Evolutionary conservation across 352 stramenopile species (phyloP), one percentile per base, ranked within the genome.

Genomic region (Phytophthora parvispora): DNA sequence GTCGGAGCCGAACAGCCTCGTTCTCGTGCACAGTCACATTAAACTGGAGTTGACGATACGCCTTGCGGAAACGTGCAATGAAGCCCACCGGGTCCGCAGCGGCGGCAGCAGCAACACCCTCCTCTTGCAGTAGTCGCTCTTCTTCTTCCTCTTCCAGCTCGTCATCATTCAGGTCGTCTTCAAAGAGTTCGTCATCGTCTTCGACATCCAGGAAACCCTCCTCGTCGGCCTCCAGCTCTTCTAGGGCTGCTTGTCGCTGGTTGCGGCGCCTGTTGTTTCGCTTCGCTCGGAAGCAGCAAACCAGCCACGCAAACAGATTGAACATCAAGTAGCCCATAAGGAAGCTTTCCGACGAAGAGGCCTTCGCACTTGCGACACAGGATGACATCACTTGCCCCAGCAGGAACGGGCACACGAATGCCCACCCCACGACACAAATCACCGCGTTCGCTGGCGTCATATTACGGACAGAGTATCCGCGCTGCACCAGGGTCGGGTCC

Each of bases 321-420:
- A 93, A 83, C 12, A 85, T 43, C 48, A 95, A 74, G 56, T 92
- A 95, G 13, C 89, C 89, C 70, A 93, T 80, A 67, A 88, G 82
- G 40, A 93, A 92, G n/a, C 74, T 86, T 66, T 94, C 86, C 32
- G 86, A 66, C 52, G 70, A 74, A 20, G 81, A 82, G 10, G 73
- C 74, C 32, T 87, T 78, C 10, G 83, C 74, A 22, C 62, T 68
- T 8, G 82, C 74, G 38, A 92, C 76, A 50, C 84, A 87, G 32
- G 72, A 75, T 1, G 80, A 70, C 25, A 94, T 52, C 25, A 95
- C 27, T 20, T 90, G 86, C 2, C 88, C 90, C n/a, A 93, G 43
- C 32, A 95, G 67, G 36, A 92, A 78, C 10, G 89, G 90, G 38
- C 82, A 91, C 22, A 93, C 64, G 32, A 94, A 86, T 1, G 67